Evolutionary conservation across 345 rosid genomes (phyloP).

Genomic region (Fremontodendron californicum): DNA sequence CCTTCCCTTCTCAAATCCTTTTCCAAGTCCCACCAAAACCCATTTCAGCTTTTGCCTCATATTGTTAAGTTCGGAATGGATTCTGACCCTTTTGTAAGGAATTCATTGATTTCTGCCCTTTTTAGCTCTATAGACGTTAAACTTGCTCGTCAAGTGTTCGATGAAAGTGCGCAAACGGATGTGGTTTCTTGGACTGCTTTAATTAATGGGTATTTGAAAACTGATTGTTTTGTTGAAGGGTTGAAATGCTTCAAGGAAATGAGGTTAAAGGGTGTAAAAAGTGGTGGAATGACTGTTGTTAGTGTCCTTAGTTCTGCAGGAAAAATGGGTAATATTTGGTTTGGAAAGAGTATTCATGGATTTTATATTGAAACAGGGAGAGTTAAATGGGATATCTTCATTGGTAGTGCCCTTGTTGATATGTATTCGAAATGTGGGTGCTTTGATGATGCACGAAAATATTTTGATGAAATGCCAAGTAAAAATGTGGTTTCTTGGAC

Average conservation of each 20-base stretch:
- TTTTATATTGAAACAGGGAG: conserved; percentile 25
- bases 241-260: conserved; percentile 23
- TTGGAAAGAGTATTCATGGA: conserved; percentile 37
- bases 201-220: conserved; percentile 31
- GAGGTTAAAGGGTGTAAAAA: conserved; percentile 22
- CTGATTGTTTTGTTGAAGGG: conserved; percentile 22
- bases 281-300: conserved; percentile 28
- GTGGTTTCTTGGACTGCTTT: conserved; percentile 38
- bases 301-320: conserved; percentile 31
- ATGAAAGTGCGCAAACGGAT: conserved; percentile 23
- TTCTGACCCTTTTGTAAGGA: conserved; percentile 30
- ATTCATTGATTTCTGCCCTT: conserved; percentile 28
- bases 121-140: conserved; percentile 18
- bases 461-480: conserved; percentile 32
- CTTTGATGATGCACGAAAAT: conserved; percentile 26
- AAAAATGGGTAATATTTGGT: conserved; percentile 27
- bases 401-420: conserved; percentile 36
- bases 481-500: conserved; percentile 38
- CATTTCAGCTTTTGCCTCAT: conserved; percentile 24
- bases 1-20: conserved; percentile 33
- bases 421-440: conserved; percentile 32
- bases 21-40: conserved; percentile 20
- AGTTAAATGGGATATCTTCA: conserved; percentile 27
- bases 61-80: conserved; percentile 30
- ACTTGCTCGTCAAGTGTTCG: conserved; percentile 27